Evolutionary conservation across 495 filamentous ascomycete species (phyloP), one percentile per base, ranked within the genome.

Genomic region (Lepidopterella palustris): DNA sequence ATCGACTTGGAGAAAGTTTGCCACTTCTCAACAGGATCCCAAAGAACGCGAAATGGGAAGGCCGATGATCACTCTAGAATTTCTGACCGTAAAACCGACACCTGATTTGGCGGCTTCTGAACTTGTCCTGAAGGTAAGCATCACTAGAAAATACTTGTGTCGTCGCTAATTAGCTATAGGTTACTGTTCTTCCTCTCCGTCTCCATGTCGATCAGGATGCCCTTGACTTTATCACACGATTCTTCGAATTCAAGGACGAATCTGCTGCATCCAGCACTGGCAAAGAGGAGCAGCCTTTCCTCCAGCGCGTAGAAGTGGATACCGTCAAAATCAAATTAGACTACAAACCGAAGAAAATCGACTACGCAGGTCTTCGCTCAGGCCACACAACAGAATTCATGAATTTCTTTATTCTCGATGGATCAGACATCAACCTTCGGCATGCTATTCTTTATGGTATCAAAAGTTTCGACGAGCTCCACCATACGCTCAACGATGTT

Each of bases 351-450:
- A 97, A 97, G 73, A 83, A 90, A 11, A 88, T 99, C 24, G 90
- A 99, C 73, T 99, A 97, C 68, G 87, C 84, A 0, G 90, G 92
- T 9, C 81, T 99, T 5, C 86, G 91, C n/a, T 96, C 95, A 4
- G 95, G 95, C n/a, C 91, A 89, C 59, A 99, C 95, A 1, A 95
- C 89, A 0, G 95, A 99, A 71, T 93, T 99, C 70, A 97, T 97
- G 95, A 97, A 99, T 73, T 95, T 99, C 71, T 81, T 97, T 63
- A 88, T 93, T 42, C 82, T 99, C 11, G 92, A 99, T 59, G 84
- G 87, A 55, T 82, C 92, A 1, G 85, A 93, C 58, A 87, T 99
- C 81, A 82, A 89, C 0, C 79, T 99, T 45, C 82, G 87, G 11
- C 95, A 90, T 68, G 86, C 87, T 32, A 96, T 97, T 58, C 82